phyloP scores from a whole-genome alignment of 768 basidiomycete genomes.

The Cystobasidiopsis lactophilus region DNA sequence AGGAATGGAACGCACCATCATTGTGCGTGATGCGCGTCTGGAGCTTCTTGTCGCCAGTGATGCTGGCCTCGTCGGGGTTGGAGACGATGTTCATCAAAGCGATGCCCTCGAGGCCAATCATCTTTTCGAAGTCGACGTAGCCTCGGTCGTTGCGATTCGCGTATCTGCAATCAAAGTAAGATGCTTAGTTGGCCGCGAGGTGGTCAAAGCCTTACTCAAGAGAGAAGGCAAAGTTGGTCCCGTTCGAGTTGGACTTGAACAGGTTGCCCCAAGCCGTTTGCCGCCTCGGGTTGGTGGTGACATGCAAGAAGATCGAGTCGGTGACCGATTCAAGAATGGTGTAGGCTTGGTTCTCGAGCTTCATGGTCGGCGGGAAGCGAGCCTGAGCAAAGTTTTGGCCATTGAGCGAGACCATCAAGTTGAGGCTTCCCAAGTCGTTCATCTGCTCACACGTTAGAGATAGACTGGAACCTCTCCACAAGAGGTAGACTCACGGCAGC shows the following conservation, averaged over 20 bases:
- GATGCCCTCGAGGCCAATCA: conserved; percentile 85
- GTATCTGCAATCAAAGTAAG: conserved; percentile 23
- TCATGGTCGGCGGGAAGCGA: conserved; percentile 72
- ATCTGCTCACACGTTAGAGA: conserved; percentile 30
- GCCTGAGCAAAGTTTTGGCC: conserved; percentile 66
- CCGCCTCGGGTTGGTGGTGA: conserved; percentile 64
- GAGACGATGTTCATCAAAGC: conserved; percentile 76
- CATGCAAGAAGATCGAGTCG: conserved; percentile 76
- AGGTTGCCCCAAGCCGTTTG: conserved; percentile 71
- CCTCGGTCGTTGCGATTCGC: conserved; percentile 76
- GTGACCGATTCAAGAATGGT: conserved; percentile 89
- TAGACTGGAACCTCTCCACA: not conserved
- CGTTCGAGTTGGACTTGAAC: conserved; percentile 91
- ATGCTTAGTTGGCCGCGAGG: not conserved
- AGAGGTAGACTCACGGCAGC: conserved; percentile 46
- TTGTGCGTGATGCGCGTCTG: conserved; percentile 87
- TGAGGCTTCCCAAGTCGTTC: conserved; percentile 33
- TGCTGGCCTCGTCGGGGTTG: conserved; percentile 49
- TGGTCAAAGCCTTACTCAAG: conserved; percentile 29
- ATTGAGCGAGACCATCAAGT: conserved; percentile 70
- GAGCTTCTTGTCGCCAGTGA: conserved; percentile 50
- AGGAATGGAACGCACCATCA: conserved; percentile 40
- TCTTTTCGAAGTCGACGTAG: conserved; percentile 94
- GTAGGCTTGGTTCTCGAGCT: conserved; percentile 74
- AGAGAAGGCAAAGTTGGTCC: conserved; percentile 81